Conservation (phyloP, 2,329 filamentous ascomycete genomes). For the Cladobotryum mycophilum region DNA sequence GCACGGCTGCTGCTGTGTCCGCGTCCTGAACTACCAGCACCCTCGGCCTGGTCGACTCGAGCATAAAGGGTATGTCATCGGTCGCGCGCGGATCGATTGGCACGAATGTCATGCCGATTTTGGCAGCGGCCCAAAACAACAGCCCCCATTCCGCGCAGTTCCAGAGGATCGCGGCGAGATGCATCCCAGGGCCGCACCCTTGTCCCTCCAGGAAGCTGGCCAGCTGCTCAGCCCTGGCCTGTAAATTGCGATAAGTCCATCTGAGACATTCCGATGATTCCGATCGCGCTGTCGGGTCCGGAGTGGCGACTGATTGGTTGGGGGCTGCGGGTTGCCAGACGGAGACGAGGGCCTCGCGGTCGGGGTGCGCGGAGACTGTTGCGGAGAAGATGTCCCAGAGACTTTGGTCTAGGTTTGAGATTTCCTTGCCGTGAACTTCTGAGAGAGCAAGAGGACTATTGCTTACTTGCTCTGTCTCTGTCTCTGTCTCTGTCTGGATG, state of each 20-base stretch:
- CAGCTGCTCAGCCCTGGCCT: conserved; percentile 19
- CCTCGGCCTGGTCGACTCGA: conserved; percentile 20
- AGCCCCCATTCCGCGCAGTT: conserved; percentile 35
- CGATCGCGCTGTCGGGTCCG: conserved; percentile 1
- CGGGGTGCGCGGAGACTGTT: conserved; percentile 22
- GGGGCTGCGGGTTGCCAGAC: conserved; percentile 24
- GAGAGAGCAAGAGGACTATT: conserved; percentile 15
- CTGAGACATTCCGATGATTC: conserved; percentile 15
- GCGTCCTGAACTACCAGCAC: conserved; percentile 29
- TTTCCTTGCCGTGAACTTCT: conserved; percentile 22
- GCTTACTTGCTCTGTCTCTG: too few species aligned
- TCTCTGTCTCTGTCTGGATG: too few species aligned
- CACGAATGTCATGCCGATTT: conserved; percentile 27
- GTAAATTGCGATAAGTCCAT: conserved; percentile 26
- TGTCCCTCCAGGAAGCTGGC: conserved; percentile 17
- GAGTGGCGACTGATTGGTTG: conserved; percentile 1
- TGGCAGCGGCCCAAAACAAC: conserved; percentile 31
- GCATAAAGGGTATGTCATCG: conserved; percentile 18
- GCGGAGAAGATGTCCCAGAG: conserved; percentile 29
- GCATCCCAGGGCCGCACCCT: conserved; percentile 23
- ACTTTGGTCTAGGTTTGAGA: conserved; percentile 22
- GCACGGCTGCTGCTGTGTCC: conserved; percentile 16
- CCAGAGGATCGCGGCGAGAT: conserved; percentile 26
- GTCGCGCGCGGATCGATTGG: conserved; percentile 27
- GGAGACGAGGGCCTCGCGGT: conserved; percentile 30